Percentiles rank a stretch among this genome's conserved stretches.
Conservation (phyloP, 2,329 filamentous ascomycete species). For the Beauveria varroae region DNA sequence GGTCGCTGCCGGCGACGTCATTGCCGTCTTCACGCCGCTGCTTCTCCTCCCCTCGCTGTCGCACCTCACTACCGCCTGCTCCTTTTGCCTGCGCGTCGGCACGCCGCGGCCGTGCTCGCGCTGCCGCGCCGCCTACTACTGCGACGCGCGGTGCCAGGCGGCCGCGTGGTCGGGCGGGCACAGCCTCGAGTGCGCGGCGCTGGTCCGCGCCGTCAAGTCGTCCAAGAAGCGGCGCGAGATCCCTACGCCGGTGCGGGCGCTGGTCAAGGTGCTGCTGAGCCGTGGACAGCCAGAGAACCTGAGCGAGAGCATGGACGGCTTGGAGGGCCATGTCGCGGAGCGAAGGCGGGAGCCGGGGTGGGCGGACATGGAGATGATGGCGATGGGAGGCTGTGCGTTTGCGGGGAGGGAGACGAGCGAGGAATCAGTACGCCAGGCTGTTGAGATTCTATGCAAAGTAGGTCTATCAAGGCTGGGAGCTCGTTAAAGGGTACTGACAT, state of each 20-base stretch:
- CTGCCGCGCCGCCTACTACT: slow-evolving; percentile 49
- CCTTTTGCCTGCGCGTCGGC: slow-evolving; percentile 36
- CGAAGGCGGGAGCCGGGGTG: slow-evolving; percentile 31
- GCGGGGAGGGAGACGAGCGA: slow-evolving; percentile 30
- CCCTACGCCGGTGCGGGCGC: slow-evolving; percentile 48
- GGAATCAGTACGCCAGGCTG: slow-evolving; percentile 30
- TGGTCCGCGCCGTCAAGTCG: slow-evolving; percentile 21
- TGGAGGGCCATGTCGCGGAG: slow-evolving; percentile 40
- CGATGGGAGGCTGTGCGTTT: slow-evolving; percentile 34
- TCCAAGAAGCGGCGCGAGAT: slow-evolving; percentile 24
- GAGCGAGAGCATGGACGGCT: slow-evolving; percentile 25
- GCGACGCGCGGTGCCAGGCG: slow-evolving; percentile 44
- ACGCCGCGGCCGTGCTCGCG: slow-evolving; percentile 38
- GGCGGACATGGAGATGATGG: slow-evolving; percentile 43
- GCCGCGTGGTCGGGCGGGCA: slow-evolving; percentile 47
- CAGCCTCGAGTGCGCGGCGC: slow-evolving; percentile 46
- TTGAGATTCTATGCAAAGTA: slow-evolving; percentile 48
- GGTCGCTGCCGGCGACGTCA: slow-evolving; percentile 37
- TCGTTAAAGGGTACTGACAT: background rate
- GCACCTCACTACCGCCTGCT: slow-evolving; percentile 37
- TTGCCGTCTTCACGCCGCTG: slow-evolving; percentile 37
- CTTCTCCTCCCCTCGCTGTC: slow-evolving; percentile 41
- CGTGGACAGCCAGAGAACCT: slow-evolving; percentile 20
- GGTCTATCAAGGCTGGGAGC: background rate
- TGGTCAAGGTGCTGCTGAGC: slow-evolving; percentile 42